These are phyloP conservation scores for Syzygium aqueum DNA, from an alignment of 345 rosid species.

Conservation along the genomic window DNA sequence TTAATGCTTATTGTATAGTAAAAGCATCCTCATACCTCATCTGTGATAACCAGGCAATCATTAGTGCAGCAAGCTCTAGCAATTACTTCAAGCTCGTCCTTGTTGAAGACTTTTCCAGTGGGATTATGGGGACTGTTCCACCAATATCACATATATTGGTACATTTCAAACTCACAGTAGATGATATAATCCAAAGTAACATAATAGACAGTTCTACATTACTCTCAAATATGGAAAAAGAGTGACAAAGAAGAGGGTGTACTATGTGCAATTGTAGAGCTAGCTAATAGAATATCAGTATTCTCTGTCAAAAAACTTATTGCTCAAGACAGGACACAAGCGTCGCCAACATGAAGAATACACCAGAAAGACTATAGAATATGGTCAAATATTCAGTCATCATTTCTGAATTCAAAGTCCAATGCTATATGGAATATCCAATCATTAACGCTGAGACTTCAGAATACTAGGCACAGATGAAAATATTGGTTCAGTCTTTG, in stretches of 20 bases:
- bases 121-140: conserved; percentile 59
- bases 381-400: not conserved
- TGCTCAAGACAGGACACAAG: not conserved
- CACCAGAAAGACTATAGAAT: not conserved
- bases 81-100: conserved; percentile 39
- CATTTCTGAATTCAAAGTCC: not conserved
- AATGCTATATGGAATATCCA: not conserved
- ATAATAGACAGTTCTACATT: not conserved
- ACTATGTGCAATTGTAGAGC: not conserved
- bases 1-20: not conserved
- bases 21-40: conserved; percentile 31
- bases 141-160: conserved; percentile 1
- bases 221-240: not conserved
- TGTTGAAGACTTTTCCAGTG: conserved; percentile 56
- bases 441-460: not conserved
- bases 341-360: not conserved
- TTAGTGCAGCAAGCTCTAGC: conserved; percentile 41
- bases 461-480: not conserved
- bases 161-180: not conserved
- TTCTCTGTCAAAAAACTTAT: not conserved
- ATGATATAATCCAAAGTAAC: not conserved
- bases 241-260: not conserved
- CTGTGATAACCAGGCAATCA: conserved; percentile 51
- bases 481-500: not conserved
- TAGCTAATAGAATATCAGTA: not conserved